Percentiles rank a stretch among this genome's conserved stretches.
Evolutionary conservation across 1,284 basidiomycete species (phyloP).

Genomic region (Tylopilus orsonianus): DNA sequence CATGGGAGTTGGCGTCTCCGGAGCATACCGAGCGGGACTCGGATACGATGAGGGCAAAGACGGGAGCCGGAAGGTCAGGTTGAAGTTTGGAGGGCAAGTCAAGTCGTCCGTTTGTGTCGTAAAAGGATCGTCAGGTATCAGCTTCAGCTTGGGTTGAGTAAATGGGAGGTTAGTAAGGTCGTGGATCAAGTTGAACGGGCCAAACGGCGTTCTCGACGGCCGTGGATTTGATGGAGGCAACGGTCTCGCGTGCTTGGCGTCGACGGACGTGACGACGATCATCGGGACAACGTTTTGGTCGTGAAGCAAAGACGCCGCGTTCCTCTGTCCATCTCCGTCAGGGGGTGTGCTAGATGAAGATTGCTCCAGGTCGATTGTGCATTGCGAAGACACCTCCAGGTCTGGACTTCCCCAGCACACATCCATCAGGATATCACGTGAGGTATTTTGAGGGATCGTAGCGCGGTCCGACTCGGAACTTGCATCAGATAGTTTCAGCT

Average conservation of each 20-base stretch:
- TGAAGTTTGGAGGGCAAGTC: background rate
- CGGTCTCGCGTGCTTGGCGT: constrained; percentile 26
- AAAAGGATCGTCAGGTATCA: constrained; percentile 25
- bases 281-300: constrained; percentile 17
- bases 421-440: constrained; percentile 12
- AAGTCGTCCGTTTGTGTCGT: background rate
- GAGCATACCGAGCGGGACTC: background rate
- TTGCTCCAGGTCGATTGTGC: background rate
- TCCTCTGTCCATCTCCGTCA: background rate
- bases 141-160: background rate
- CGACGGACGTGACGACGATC: constrained; percentile 31
- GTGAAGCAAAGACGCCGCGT: background rate
- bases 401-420: constrained; percentile 2
- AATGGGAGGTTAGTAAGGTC: background rate
- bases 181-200: constrained; percentile 14
- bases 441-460: background rate
- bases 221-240: constrained; percentile 15
- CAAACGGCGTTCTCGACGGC: constrained; percentile 16
- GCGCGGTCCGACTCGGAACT: constrained; percentile 1
- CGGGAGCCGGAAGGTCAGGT: constrained; percentile 19
- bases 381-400: background rate
- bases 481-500: constrained; percentile 19
- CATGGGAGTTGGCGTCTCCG: constrained; percentile 29
- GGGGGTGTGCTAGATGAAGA: background rate
- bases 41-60: constrained; percentile 2